Evolutionary conservation across 192 early-diverging fungal genomes (phyloP).

Genomic region (Ambispora gerdemannii): DNA sequence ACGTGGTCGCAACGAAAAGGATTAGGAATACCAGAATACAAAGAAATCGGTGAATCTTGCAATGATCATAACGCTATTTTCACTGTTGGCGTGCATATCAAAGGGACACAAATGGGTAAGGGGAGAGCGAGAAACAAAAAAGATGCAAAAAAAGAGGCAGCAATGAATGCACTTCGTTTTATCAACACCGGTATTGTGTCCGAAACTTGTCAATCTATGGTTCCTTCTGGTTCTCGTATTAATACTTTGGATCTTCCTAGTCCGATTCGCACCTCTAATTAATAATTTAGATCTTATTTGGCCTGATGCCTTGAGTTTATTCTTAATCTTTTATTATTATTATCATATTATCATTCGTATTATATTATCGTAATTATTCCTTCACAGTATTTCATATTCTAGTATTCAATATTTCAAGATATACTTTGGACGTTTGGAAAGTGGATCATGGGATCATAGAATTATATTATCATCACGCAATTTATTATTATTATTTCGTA

Average conservation of each 20-base stretch:
- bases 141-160: slow-evolving; percentile 30
- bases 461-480: too few relatives aligned
- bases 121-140: slow-evolving; percentile 27
- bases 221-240: background rate
- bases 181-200: background rate
- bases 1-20: slow-evolving; percentile 32
- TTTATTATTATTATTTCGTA: too few relatives aligned
- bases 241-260: background rate
- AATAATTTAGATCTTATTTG: background rate
- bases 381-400: too few relatives aligned
- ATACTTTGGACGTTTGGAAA: too few relatives aligned
- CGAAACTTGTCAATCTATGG: background rate
- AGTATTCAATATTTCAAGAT: too few relatives aligned
- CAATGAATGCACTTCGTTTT: slow-evolving; percentile 19
- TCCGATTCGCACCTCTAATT: background rate
- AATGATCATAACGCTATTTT: slow-evolving; percentile 22
- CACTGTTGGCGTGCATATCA: slow-evolving; percentile 19
- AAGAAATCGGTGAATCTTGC: background rate
- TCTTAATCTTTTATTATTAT: background rate
- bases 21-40: slow-evolving; percentile 26
- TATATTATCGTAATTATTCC: too few relatives aligned
- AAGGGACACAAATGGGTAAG: slow-evolving; percentile 2
- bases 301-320: background rate
- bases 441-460: too few relatives aligned
- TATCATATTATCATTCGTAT: too few relatives aligned